phyloP scores from a whole-genome alignment of 371 early-diverging fungal species.

The Mucor mucedo region DNA sequence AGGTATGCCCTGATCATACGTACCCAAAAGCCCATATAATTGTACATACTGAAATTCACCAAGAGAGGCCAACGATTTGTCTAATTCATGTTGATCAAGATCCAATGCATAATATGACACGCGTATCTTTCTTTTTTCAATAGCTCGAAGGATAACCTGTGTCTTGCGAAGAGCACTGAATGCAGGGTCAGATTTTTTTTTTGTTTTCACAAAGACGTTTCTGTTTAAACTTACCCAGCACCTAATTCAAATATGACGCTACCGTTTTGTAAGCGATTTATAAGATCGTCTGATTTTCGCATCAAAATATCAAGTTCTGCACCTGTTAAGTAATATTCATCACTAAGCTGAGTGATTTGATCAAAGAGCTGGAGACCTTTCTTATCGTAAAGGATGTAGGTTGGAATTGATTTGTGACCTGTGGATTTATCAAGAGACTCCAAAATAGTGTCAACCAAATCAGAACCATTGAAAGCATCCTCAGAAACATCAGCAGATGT shows the following conservation, averaged over 20 bases:
- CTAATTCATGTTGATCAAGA: constrained; percentile 80
- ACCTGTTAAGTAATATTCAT: constrained; percentile 86
- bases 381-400: constrained; percentile 84
- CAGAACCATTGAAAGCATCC: constrained; percentile 48
- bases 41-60: constrained; percentile 58
- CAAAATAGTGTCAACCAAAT: constrained; percentile 55
- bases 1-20: constrained; percentile 84
- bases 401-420: constrained; percentile 63
- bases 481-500: constrained; percentile 31
- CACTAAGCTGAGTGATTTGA: constrained; percentile 77
- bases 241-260: constrained; percentile 84
- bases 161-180: constrained; percentile 87
- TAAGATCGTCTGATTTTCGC: constrained; percentile 64
- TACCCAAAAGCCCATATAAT: constrained; percentile 84
- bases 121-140: constrained; percentile 64
- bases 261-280: constrained; percentile 67
- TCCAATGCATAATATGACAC: constrained; percentile 93
- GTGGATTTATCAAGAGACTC: constrained; percentile 42
- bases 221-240: constrained; percentile 66
- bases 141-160: constrained; percentile 73
- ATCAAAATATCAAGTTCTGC: constrained; percentile 82
- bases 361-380: constrained; percentile 86
- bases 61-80: constrained; percentile 59
- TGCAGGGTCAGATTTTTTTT: background rate
- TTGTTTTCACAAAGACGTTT: background rate